These are phyloP conservation scores for Simmondsia chinensis DNA, from an alignment of 148 eudicot species.

Conservation along the genomic window DNA sequence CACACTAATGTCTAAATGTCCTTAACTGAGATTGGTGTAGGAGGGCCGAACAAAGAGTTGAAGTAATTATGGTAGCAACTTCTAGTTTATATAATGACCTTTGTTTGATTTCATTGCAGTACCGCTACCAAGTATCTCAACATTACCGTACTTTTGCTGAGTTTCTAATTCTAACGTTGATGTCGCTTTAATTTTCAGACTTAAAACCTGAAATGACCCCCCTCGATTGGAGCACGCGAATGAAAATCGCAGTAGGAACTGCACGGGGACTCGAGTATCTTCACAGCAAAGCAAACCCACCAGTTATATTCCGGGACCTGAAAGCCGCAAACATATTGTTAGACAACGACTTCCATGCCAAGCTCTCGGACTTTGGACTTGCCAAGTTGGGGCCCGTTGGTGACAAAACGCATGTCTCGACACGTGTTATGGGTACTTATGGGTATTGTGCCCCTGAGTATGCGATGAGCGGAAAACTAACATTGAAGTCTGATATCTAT, in stretches of 20 bases:
- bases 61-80: too few species aligned
- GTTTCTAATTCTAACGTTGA: too few species aligned
- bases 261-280: conserved; percentile 71
- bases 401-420: conserved; percentile 72
- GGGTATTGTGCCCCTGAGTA: conserved; percentile 87
- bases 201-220: conserved; percentile 17
- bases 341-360: conserved; percentile 53
- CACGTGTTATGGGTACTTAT: conserved; percentile 72
- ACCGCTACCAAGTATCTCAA: too few species aligned
- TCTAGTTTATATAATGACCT: too few species aligned
- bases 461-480: conserved; percentile 65
- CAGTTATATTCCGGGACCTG: conserved; percentile 63
- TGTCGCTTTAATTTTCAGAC: conserved; percentile 12
- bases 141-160: too few species aligned
- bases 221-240: conserved; percentile 31
- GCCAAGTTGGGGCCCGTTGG: conserved; percentile 83
- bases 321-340: conserved; percentile 69
- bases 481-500: conserved; percentile 55
- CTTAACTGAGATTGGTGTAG: too few species aligned
- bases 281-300: conserved; percentile 58
- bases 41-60: too few species aligned
- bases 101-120: too few species aligned
- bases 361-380: conserved; percentile 72
- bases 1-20: too few species aligned
- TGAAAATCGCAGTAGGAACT: conserved; percentile 26